Conservation (phyloP, 108 stramenopile genomes). For the Nitzschia inconspicua region DNA sequence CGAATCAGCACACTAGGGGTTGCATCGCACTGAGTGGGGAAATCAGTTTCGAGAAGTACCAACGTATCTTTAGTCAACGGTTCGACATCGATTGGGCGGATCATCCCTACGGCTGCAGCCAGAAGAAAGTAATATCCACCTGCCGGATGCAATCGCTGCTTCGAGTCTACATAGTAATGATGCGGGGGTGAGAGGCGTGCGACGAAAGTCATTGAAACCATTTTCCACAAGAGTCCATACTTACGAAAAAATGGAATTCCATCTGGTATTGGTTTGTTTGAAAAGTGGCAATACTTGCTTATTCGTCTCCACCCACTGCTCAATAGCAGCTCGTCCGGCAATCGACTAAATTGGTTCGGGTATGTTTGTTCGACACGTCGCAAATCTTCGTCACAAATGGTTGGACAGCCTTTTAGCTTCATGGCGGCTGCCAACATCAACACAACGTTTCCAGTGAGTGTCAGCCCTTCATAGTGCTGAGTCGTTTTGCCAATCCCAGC, state of each 20-base stretch:
- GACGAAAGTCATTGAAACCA: not conserved
- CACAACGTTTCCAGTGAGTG: conserved; percentile 81
- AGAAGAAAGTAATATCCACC: conserved; percentile 86
- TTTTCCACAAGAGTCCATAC: conserved; percentile 2
- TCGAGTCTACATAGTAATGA: conserved; percentile 67
- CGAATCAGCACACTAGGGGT: conserved; percentile 60
- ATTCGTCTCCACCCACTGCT: conserved; percentile 83
- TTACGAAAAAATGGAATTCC: conserved; percentile 65
- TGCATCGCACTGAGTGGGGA: conserved; percentile 70
- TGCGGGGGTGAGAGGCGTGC: too few species aligned
- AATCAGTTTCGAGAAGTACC: conserved; percentile 82
- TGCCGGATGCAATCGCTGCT: conserved; percentile 69
- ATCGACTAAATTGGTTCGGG: conserved; percentile 79
- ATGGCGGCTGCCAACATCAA: conserved; percentile 83
- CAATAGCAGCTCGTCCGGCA: conserved; percentile 80
- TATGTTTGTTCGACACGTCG: conserved; percentile 82
- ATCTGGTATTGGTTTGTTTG: conserved; percentile 73
- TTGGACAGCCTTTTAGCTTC: conserved; percentile 89
- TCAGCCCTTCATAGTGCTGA: conserved; percentile 86
- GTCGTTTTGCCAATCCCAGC: conserved; percentile 75
- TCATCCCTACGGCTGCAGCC: conserved; percentile 78
- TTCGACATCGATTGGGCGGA: conserved; percentile 80
- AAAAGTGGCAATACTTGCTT: conserved; percentile 85
- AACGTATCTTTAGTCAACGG: conserved; percentile 77
- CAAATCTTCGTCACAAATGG: conserved; percentile 90